Conservation (phyloP, 108 stramenopile genomes). For the Pseudonitzschia pungens region DNA sequence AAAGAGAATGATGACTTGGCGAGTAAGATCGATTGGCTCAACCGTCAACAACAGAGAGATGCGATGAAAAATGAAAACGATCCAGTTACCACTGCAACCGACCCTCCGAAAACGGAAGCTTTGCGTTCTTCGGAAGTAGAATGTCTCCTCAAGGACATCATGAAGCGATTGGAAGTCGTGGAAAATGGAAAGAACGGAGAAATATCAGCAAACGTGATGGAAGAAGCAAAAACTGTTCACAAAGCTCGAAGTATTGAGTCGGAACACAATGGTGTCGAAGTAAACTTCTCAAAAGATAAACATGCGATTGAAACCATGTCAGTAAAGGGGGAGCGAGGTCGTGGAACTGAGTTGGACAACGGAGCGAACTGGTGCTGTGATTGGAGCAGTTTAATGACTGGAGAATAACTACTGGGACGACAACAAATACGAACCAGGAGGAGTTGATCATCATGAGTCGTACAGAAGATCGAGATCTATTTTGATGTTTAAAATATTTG, state of each 20-base stretch:
- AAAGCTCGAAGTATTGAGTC: conserved; percentile 4
- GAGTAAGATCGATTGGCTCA: conserved; percentile 12
- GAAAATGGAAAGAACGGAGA: conserved; percentile 16
- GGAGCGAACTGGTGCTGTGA: conserved; percentile 6
- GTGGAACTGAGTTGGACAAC: not conserved
- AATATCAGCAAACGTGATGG: not conserved
- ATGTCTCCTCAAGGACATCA: conserved; percentile 6
- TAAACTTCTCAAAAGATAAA: conserved; percentile 21
- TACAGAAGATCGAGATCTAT: not conserved
- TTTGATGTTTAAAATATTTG: not conserved
- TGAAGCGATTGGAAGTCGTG: conserved; percentile 28
- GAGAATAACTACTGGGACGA: not conserved
- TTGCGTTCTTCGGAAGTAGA: not conserved
- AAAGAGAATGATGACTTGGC: not conserved
- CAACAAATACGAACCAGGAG: not conserved
- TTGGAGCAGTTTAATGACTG: not conserved
- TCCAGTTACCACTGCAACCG: not conserved
- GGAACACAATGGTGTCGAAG: not conserved
- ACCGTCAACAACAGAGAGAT: not conserved
- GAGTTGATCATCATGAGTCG: not conserved
- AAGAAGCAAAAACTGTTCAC: not conserved
- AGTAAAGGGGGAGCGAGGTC: not conserved
- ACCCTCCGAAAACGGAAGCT: not conserved
- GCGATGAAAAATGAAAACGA: not conserved
- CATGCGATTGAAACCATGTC: conserved; percentile 26